Evolutionary conservation across 2,329 filamentous ascomycete genomes (phyloP).

Genomic region (Talaromyces sp.): DNA sequence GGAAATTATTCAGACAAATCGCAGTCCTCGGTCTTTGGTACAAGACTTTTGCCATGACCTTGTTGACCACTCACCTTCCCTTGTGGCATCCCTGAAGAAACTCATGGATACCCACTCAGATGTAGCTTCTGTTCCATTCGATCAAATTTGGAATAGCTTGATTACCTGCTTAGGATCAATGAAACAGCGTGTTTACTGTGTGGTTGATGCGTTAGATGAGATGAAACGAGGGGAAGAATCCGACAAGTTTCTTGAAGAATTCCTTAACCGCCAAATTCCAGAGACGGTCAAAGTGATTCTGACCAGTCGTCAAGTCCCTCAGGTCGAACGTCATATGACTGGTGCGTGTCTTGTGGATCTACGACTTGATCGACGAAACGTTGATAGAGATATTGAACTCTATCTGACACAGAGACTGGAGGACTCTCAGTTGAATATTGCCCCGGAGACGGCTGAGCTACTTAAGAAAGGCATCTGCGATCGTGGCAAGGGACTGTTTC

Average conservation of each 20-base stretch:
- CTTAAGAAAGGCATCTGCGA: slow-evolving; percentile 31
- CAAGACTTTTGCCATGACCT: slow-evolving; percentile 16
- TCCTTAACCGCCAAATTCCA: slow-evolving; percentile 36
- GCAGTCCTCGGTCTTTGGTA: slow-evolving; percentile 12
- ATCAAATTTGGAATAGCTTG: slow-evolving; percentile 5
- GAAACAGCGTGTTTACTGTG: slow-evolving; percentile 35
- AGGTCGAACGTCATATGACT: slow-evolving; percentile 36
- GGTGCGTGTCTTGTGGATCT: slow-evolving; percentile 16
- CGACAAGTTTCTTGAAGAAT: slow-evolving; percentile 37
- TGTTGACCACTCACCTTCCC: slow-evolving; percentile 9
- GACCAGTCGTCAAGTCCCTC: slow-evolving; percentile 46
- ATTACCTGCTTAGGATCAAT: neutral
- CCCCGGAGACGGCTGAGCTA: slow-evolving; percentile 1
- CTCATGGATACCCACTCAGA: neutral
- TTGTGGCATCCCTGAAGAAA: slow-evolving; percentile 1
- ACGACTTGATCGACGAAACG: slow-evolving; percentile 27
- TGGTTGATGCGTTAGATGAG: slow-evolving; percentile 53
- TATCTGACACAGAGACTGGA: slow-evolving; percentile 36
- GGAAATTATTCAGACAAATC: slow-evolving; percentile 23
- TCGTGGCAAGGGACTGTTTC: slow-evolving; percentile 48
- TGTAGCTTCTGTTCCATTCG: neutral
- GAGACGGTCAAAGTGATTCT: slow-evolving; percentile 45
- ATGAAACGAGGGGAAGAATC: slow-evolving; percentile 42
- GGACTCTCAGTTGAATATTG: slow-evolving; percentile 1
- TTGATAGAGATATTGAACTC: slow-evolving; percentile 46